These are phyloP conservation scores for Globisporangium barbulae DNA, from an alignment of 352 stramenopile genomes.

Conservation along the genomic window DNA sequence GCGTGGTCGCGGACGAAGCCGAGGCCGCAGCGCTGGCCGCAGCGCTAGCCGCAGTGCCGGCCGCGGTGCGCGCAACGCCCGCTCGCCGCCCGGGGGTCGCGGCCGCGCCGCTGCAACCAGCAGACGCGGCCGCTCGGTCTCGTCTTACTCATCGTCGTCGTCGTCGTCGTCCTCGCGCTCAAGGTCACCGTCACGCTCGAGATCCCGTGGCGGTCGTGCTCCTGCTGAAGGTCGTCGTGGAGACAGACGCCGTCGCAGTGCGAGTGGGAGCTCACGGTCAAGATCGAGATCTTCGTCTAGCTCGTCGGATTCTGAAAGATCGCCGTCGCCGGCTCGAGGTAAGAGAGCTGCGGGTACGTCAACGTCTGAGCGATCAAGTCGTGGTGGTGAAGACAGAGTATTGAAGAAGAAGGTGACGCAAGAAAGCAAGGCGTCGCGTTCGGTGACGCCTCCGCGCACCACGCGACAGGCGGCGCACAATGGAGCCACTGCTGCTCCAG, in stretches of 20 bases:
- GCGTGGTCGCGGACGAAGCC: constrained; percentile 6
- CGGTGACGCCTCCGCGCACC: constrained; percentile 11
- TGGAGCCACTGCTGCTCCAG: background rate
- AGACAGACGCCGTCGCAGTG: constrained; percentile 12
- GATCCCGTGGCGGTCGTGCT: background rate
- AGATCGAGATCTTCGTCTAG: constrained; percentile 18
- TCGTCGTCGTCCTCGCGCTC: constrained; percentile 13
- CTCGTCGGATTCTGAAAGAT: constrained; percentile 18
- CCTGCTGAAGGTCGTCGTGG: background rate
- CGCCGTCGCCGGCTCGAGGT: constrained; percentile 1
- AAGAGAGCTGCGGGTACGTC: background rate
- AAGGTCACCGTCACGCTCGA: background rate
- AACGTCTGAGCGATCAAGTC: background rate
- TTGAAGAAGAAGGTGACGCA: background rate
- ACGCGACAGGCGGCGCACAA: background rate
- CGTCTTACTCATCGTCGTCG: constrained; percentile 17
- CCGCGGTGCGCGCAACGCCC: background rate
- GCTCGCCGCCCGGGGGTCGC: constrained; percentile 4
- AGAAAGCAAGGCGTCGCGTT: background rate
- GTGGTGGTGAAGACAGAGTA: background rate
- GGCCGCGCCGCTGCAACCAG: background rate
- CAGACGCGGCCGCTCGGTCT: constrained; percentile 15
- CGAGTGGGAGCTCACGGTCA: constrained; percentile 7
- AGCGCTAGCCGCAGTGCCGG: constrained; percentile 9
- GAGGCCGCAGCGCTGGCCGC: constrained; percentile 12